Conservation (phyloP, 1,284 basidiomycete species). For the Boletus semigastroideus region DNA sequence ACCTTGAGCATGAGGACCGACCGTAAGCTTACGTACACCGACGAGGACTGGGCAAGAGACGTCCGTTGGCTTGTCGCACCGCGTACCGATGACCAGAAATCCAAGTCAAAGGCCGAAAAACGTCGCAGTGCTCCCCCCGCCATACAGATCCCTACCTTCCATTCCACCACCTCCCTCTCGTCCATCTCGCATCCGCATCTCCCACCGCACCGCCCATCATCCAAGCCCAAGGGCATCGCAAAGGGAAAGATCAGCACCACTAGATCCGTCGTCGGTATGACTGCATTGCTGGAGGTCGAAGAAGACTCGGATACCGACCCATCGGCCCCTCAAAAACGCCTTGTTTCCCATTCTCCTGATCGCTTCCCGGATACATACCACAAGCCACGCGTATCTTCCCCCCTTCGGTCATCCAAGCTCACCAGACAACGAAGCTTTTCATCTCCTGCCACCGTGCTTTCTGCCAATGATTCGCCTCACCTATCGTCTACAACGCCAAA, state of each 20-base stretch:
- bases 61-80: slow-evolving; percentile 59
- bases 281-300: slow-evolving; percentile 56
- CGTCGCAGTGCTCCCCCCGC: slow-evolving; percentile 20
- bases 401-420: slow-evolving; percentile 27
- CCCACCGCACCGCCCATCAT: slow-evolving; percentile 13
- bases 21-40: slow-evolving; percentile 39
- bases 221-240: slow-evolving; percentile 18
- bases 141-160: slow-evolving; percentile 16
- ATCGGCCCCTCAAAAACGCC: slow-evolving; percentile 16
- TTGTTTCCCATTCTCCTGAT: slow-evolving; percentile 11
- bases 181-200: slow-evolving; percentile 10
- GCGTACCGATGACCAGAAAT: slow-evolving; percentile 23
- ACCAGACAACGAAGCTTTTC: slow-evolving; percentile 31
- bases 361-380: slow-evolving; percentile 12
- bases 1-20: slow-evolving; percentile 16
- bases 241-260: slow-evolving; percentile 36
- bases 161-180: slow-evolving; percentile 22
- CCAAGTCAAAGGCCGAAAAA: slow-evolving; percentile 22
- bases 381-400: slow-evolving; percentile 26
- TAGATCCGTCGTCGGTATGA: slow-evolving; percentile 53
- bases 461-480: slow-evolving; percentile 3
- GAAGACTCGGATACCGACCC: slow-evolving; percentile 39
- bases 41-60: slow-evolving; percentile 63
- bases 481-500: background rate
- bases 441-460: slow-evolving; percentile 21